A percentile compares a stretch with the other conserved stretches of the same genome.
These are phyloP conservation scores for Mariannaea sp. DNA, from an alignment of 2,329 filamentous ascomycete genomes.

Conservation along the genomic window DNA sequence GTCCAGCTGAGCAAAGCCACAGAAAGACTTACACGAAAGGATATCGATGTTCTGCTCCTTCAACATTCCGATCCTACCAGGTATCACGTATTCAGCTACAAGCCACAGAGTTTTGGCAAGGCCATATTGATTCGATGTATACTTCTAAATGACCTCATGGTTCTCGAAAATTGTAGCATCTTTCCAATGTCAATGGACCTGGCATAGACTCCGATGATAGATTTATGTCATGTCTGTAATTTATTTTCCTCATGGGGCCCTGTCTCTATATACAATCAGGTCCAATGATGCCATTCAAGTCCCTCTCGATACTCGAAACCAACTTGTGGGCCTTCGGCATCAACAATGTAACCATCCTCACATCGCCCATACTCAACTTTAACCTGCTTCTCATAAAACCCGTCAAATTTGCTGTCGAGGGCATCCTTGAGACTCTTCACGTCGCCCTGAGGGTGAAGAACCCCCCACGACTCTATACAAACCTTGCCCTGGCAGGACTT, in stretches of 20 bases:
- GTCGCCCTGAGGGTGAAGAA: slow-evolving; percentile 57
- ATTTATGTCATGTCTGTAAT: not conserved
- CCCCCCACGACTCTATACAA: slow-evolving; percentile 61
- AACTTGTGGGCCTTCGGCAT: slow-evolving; percentile 58
- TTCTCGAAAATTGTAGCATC: too few species aligned
- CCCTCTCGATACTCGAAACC: slow-evolving; percentile 37
- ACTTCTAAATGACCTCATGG: too few species aligned
- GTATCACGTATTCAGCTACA: too few species aligned
- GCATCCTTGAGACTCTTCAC: slow-evolving; percentile 59
- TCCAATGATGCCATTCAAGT: slow-evolving; percentile 38
- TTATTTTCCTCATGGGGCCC: not conserved
- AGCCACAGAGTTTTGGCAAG: too few species aligned
- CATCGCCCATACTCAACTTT: slow-evolving; percentile 59
- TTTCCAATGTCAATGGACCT: too few species aligned
- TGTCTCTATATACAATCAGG: slow-evolving; percentile 17
- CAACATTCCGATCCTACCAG: too few species aligned
- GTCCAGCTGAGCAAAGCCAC: slow-evolving; percentile 4
- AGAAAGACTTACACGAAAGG: not conserved
- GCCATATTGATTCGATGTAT: too few species aligned
- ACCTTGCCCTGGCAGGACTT: slow-evolving; percentile 62
- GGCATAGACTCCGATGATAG: too few species aligned
- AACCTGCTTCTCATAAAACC: slow-evolving; percentile 55
- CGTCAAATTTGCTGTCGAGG: slow-evolving; percentile 52
- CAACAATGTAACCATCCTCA: slow-evolving; percentile 59
- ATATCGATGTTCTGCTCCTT: too few species aligned